These are phyloP conservation scores for Kondoa malvinella DNA, from an alignment of 768 basidiomycete genomes.

Conservation along the genomic window DNA sequence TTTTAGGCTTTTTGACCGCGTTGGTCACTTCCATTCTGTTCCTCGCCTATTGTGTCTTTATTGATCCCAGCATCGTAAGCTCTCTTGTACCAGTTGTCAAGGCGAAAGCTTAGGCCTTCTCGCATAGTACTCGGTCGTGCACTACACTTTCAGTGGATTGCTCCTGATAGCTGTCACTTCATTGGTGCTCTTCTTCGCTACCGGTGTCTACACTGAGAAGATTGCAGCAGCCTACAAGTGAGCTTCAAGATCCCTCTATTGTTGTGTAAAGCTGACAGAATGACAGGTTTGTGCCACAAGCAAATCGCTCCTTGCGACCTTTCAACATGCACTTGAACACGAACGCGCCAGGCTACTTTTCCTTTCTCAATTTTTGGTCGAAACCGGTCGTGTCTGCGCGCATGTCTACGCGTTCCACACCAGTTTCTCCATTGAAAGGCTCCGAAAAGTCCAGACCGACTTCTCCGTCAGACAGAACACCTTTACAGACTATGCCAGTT, in stretches of 20 bases:
- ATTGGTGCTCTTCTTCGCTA: constrained; percentile 83
- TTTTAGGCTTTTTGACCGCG: constrained; percentile 21
- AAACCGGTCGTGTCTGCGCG: constrained; percentile 18
- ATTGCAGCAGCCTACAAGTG: constrained; percentile 91
- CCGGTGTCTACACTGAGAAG: constrained; percentile 89
- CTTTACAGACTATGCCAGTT: constrained; percentile 70
- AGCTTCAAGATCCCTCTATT: background rate
- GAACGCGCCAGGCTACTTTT: constrained; percentile 10
- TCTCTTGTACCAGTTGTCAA: too few species aligned
- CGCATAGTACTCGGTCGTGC: constrained; percentile 28
- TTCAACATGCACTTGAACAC: constrained; percentile 94
- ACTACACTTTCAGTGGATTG: constrained; percentile 57
- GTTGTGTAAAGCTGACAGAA: background rate
- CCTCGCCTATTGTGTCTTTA: constrained; percentile 43
- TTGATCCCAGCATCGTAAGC: constrained; percentile 52
- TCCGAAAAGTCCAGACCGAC: constrained; percentile 15
- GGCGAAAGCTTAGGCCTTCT: background rate
- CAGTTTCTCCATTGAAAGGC: constrained; percentile 4
- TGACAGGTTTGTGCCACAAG: constrained; percentile 81
- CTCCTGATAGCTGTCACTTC: constrained; percentile 80
- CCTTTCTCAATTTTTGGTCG: constrained; percentile 15
- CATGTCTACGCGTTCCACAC: constrained; percentile 1
- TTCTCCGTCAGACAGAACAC: constrained; percentile 25
- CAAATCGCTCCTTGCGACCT: constrained; percentile 73
- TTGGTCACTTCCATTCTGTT: constrained; percentile 25